Evolutionary conservation across 768 basidiomycete species (phyloP).

Genomic region (Phylloporus sp.): DNA sequence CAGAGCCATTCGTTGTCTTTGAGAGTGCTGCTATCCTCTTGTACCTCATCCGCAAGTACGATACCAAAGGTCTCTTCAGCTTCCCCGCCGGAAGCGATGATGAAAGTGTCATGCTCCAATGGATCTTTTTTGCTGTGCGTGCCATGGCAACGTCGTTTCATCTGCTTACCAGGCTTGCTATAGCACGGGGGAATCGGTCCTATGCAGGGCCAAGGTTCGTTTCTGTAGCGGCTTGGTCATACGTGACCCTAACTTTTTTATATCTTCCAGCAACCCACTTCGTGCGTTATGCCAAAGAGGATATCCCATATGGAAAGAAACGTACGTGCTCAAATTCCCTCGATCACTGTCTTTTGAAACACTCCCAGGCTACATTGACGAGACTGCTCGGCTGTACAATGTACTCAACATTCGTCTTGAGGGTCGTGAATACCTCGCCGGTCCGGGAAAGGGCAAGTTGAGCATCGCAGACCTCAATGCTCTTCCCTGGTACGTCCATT

Average conservation of each 20-base stretch:
- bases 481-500: constrained; percentile 50
- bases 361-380: constrained; percentile 64
- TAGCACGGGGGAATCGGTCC: constrained; percentile 81
- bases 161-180: background rate
- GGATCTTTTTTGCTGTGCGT: constrained; percentile 82
- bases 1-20: constrained; percentile 61
- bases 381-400: constrained; percentile 79
- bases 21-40: constrained; percentile 80
- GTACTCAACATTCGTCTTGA: constrained; percentile 76
- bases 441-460: constrained; percentile 62
- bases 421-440: constrained; percentile 74
- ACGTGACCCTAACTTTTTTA: constrained; percentile 8
- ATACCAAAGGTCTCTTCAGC: constrained; percentile 66
- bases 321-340: constrained; percentile 35
- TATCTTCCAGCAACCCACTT: constrained; percentile 61
- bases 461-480: constrained; percentile 72
- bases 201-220: constrained; percentile 71
- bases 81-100: constrained; percentile 61
- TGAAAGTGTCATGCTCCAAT: constrained; percentile 72
- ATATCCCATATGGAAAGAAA: constrained; percentile 66
- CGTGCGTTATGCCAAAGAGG: constrained; percentile 54
- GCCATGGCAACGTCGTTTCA: background rate
- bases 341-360: background rate
- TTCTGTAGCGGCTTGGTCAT: background rate
- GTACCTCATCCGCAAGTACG: constrained; percentile 80